Evolutionary conservation across 495 filamentous ascomycete species (phyloP).

Genomic region (Xylaria telfairii): DNA sequence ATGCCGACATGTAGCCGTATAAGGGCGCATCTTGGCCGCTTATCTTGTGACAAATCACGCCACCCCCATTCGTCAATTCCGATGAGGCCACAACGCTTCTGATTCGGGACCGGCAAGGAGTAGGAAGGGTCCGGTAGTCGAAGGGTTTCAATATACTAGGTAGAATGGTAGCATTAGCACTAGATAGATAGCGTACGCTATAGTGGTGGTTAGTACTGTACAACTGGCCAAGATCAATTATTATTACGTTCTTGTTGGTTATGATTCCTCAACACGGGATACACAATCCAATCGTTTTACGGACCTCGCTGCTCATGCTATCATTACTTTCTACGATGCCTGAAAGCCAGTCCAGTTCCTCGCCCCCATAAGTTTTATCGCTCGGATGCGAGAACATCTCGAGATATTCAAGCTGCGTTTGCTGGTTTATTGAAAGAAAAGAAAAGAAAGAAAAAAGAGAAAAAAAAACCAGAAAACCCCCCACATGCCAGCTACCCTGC

Average conservation of each 20-base stretch:
- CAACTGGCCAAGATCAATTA: neutral
- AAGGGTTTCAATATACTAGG: neutral
- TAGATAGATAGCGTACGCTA: neutral
- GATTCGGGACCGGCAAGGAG: conserved; percentile 2
- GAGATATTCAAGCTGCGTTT: neutral
- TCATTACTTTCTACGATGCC: neutral
- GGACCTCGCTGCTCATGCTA: neutral
- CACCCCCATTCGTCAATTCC: neutral
- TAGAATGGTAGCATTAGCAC: neutral
- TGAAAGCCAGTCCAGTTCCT: neutral
- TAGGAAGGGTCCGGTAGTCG: neutral
- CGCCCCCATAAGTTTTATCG: neutral
- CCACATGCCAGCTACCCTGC: too few relatives aligned
- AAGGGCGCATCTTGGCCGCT: conserved; percentile 14
- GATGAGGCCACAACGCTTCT: neutral
- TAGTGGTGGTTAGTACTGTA: neutral
- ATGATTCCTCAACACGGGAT: neutral
- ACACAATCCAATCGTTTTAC: neutral
- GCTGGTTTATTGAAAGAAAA: neutral
- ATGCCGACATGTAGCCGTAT: neutral
- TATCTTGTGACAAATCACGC: conserved; percentile 7
- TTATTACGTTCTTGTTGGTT: neutral
- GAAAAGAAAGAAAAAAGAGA: too few relatives aligned
- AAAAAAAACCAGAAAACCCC: too few relatives aligned
- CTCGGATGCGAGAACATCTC: neutral